Base-by-base conservation (phyloP, 2,329 filamentous ascomycete genomes). In the Cladophialophora immunda region DNA sequence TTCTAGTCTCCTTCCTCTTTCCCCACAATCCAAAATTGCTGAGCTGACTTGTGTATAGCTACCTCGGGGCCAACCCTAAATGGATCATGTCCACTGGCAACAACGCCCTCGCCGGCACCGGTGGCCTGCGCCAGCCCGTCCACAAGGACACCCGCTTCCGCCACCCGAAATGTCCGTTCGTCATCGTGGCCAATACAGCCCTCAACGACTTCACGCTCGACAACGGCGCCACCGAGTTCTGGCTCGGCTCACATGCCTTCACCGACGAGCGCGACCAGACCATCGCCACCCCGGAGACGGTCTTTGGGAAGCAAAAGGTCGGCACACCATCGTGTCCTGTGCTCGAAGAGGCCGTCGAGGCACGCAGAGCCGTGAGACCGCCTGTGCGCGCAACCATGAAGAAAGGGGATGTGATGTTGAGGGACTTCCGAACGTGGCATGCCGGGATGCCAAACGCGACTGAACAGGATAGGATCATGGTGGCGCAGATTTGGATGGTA, bases 81-180 rank as follows among this genome's bases (percentile, higher is more conserved):
- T 80, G 77, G 77, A 80, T 79, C 68, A 80, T 78, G 71, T 68
- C 80, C 47, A 81, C 79, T 0, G 75, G 77, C 32, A 81, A 81
- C 69, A 81, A 78, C 57, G 79, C 79, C 5, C 62, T 81, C 3
- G 73, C 78, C 19, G 69, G 74, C 22, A 81, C 80, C 0, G 59
- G 72, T 17, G 77, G 78, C 19, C 66, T 80, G 29, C 74, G 79
- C 36, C 78, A 80, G 65, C 75, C 76, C 9, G 76, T 76, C 15
- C 78, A 80, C 71, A 80, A 80, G 72, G 79, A 81, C 67, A 77
- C 74, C 22, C 68, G 68, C 52, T 79, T 77, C 69, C 73, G 67
- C 57, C 78, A 80, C 68, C 79, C 78, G 17, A 71, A 73, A 58
- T 75, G 65, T 55, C 79, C 78, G 1, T 80, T 79, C 73, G 79